These are phyloP conservation scores for Ascosphaera apis DNA, from an alignment of 2,329 filamentous ascomycete genomes.

Conservation along the genomic window DNA sequence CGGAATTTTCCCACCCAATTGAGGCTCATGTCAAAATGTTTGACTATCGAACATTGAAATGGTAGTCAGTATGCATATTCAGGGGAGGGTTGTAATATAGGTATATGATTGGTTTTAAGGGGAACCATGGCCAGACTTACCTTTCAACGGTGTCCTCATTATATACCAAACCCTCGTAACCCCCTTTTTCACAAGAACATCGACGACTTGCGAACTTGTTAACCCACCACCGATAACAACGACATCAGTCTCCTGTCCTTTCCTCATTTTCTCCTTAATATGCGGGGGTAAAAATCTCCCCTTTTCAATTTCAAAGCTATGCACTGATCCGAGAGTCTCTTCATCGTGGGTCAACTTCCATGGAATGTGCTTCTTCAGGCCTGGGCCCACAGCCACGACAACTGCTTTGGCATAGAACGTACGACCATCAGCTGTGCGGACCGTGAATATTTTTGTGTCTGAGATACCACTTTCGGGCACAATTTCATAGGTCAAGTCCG, in stretches of 20 bases:
- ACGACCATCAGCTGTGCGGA: conserved; percentile 31
- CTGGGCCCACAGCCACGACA: conserved; percentile 48
- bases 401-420: conserved; percentile 37
- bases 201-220: conserved; percentile 50
- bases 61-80: too few relatives aligned
- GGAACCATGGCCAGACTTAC: too few relatives aligned
- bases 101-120: too few relatives aligned
- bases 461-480: conserved; percentile 19
- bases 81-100: too few relatives aligned
- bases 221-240: conserved; percentile 54
- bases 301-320: conserved; percentile 39
- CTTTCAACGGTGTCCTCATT: conserved; percentile 32
- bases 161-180: conserved; percentile 47
- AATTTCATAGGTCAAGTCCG: conserved; percentile 36
- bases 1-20: conserved; percentile 66
- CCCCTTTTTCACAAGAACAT: conserved; percentile 40
- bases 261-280: conserved; percentile 30
- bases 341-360: conserved; percentile 16
- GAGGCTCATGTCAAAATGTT: conserved; percentile 56
- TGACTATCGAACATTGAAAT: conserved; percentile 25
- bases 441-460: conserved; percentile 37
- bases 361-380: conserved; percentile 31
- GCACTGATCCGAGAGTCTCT: conserved; percentile 29
- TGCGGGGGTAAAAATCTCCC: conserved; percentile 34
- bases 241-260: conserved; percentile 32